Evolutionary conservation across 163 green algal genomes (phyloP).

Genomic region (Smithsoniella earleae): DNA sequence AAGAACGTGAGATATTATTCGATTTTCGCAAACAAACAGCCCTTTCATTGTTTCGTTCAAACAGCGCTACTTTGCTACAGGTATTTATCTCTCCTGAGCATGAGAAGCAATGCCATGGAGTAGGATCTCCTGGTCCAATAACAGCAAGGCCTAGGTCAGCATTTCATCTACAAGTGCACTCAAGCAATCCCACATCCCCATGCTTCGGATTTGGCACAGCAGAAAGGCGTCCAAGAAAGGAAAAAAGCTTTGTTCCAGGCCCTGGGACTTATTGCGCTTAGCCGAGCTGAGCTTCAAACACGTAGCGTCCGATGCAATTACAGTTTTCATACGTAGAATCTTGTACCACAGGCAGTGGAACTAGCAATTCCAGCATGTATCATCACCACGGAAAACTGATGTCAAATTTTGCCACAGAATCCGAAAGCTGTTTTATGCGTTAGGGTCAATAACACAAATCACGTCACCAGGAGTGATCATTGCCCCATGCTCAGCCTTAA

Average conservation of each 20-base stretch:
- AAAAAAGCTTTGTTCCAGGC: not conserved
- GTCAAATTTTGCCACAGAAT: not conserved
- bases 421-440: not conserved
- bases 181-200: not conserved
- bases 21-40: not conserved
- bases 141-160: conserved; percentile 5
- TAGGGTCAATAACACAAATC: conserved; percentile 27
- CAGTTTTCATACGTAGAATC: not conserved
- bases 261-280: conserved; percentile 25
- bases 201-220: not conserved
- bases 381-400: too few species aligned
- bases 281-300: not conserved
- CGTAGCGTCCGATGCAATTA: not conserved
- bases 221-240: not conserved
- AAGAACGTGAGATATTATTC: not conserved
- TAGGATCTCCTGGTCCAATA: not conserved
- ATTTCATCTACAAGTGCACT: not conserved
- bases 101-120: conserved; percentile 14
- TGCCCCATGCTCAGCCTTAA: conserved; percentile 65
- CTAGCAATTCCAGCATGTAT: too few species aligned
- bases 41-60: not conserved
- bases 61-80: not conserved
- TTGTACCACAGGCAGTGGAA: too few species aligned
- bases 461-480: conserved; percentile 54
- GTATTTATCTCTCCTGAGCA: conserved; percentile 19